Base-by-base conservation (phyloP, 139 green algal species). In the Deuterostichococcus epilithicus region DNA sequence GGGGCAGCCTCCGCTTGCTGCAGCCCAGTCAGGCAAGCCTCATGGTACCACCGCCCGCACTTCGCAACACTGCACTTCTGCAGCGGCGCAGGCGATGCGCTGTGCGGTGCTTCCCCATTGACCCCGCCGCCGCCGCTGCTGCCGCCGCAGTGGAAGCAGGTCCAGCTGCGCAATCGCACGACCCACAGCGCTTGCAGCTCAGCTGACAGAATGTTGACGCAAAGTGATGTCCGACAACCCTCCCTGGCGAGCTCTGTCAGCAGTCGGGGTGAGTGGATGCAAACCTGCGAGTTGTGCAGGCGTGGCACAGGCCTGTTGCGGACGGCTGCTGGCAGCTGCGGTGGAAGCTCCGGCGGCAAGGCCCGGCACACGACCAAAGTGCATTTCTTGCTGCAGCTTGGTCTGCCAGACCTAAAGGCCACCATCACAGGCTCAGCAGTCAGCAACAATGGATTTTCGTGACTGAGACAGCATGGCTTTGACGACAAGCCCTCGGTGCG, bases 21-120 rank as follows among this genome's bases (percentile, higher is more conserved):
- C 66, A 59, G 75, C 37, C 22, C 38, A 2, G 47, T 63, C 3
- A 76, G 63, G 45, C 82, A 88, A 20, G 44, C 23, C 18, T 23
- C 34, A 38, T 88, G 85, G 63, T 82, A 89, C 60, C 65, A 77
- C 0, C 74, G 76, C 37, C 82, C 72, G 71, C 85, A 89, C 2
- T 66, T 23, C 22, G 65, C 75, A 32, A 82, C 69, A 36, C 70
- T 74, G 80, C 85, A 89, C 73, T 84, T 88, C 26, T 80, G 25
- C 38, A 80, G 52, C 20, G 52, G 74, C 4, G n/a, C n/a, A n/a
- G n/a, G n/a, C n/a, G n/a, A n/a, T n/a, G n/a, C n/a, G n/a, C n/a
- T n/a, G n/a, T n/a, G n/a, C n/a, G n/a, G n/a, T n/a, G n/a, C n/a
- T n/a, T n/a, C n/a, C n/a, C n/a, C n/a, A n/a, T n/a, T n/a, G n/a